Base-by-base conservation (phyloP, 495 filamentous ascomycete species). In the Hypomontagnella submonticulosa region DNA sequence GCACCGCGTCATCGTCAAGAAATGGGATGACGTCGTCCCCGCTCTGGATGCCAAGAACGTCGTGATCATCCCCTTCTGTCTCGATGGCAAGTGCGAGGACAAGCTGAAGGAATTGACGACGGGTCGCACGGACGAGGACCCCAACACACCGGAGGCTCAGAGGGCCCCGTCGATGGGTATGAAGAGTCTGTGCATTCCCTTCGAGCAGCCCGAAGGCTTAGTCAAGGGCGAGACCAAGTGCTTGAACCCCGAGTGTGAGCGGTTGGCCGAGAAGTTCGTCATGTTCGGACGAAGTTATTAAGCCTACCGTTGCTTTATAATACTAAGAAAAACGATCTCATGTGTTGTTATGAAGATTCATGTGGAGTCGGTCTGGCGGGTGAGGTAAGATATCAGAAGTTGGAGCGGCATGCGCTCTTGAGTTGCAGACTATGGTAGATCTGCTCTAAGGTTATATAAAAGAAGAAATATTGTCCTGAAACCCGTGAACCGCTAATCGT, bases 151-250 rank as follows among this genome's bases (percentile, higher is more conserved):
- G 10, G 87, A 92, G 65, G 91, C 93, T 70, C 83, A 90, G 67
- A 88, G 87, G 70, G 90, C 90, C 15, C 95, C 96, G 44, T 89
- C 87, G 64, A 98, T 98, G 96, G 95, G 95, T 61, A 96, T 95
- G 71, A 99, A 99, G 87, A 90, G 87, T 62, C 83, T 99, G 70
- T 99, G 95, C 76, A 97, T 99, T 83, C 95, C 96, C 16, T 97
- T 97, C 72, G 91, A 98, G 65, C 95, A 98, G 78, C 92, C 94
- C 34, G 87, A 89, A 67, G 91, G 88, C 34, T 77, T 97, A 57
- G 79, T 87, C 58, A 79, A 85, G 61, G 93, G 92, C 27, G 87
- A 90, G 75, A 97, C 92, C 49, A 93, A 93, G 79, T 99, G 95
- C 75, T 79, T 88, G 62, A 96, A 91, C 81, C 92, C 96, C 23